These are phyloP conservation scores for Fraxinus greggii DNA, from an alignment of 305 asterid species.

Conservation along the genomic window DNA sequence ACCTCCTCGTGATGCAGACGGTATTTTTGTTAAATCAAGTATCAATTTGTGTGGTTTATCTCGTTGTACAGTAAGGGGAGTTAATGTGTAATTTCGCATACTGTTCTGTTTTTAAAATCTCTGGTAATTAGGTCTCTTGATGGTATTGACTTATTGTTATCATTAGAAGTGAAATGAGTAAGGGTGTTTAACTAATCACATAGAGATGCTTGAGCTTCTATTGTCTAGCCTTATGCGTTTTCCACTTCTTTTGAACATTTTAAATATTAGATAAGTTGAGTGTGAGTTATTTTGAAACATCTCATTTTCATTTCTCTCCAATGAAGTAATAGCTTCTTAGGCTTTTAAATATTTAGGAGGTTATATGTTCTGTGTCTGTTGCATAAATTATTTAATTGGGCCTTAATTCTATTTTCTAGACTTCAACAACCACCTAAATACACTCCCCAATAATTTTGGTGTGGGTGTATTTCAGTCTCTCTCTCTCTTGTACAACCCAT, in stretches of 20 bases:
- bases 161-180: background rate
- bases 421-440: background rate
- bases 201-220: background rate
- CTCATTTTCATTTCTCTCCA: background rate
- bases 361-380: background rate
- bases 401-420: background rate
- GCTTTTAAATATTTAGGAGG: background rate
- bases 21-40: slow-evolving; percentile 36
- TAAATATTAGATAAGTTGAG: background rate
- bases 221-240: background rate
- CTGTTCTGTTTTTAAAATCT: background rate
- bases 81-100: background rate
- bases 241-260: background rate
- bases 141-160: background rate
- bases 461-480: background rate
- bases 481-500: background rate
- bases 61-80: background rate
- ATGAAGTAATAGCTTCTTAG: background rate
- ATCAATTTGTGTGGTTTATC: background rate
- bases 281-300: background rate
- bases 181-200: background rate
- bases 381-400: background rate
- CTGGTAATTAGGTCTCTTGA: background rate
- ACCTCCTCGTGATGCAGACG: slow-evolving; percentile 98
- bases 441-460: background rate